These are phyloP conservation scores for Rutstroemia sp. DNA, from an alignment of 2,329 filamentous ascomycete genomes.

Conservation along the genomic window DNA sequence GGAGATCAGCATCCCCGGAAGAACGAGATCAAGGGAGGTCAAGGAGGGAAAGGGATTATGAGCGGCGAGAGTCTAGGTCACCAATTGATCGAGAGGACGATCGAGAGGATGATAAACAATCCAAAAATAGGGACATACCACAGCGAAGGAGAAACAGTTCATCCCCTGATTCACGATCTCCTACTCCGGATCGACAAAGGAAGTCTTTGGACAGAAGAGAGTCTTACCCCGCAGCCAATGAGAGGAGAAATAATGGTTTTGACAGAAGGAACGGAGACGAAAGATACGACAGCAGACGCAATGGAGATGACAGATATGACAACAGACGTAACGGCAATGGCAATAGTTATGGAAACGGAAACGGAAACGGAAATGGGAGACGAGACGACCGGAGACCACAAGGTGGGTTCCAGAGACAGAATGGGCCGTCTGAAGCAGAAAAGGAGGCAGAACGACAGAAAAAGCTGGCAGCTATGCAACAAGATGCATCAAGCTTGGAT, in stretches of 20 bases:
- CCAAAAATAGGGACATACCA: background rate
- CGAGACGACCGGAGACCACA: conserved; percentile 21
- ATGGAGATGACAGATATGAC: conserved; percentile 17
- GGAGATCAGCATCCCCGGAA: conserved; percentile 27
- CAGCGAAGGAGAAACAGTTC: conserved; percentile 19
- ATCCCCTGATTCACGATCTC: conserved; percentile 29
- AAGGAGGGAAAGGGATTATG: conserved; percentile 15
- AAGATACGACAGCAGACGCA: conserved; percentile 19
- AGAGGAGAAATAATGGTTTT: conserved; percentile 15
- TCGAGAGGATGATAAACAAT: background rate
- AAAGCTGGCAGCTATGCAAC: conserved; percentile 67
- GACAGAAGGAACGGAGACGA: conserved; percentile 18
- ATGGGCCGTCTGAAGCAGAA: conserved; percentile 18
- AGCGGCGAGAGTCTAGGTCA: conserved; percentile 9
- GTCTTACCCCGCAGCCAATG: conserved; percentile 22
- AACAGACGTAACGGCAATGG: conserved; percentile 19
- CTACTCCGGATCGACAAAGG: conserved; percentile 31
- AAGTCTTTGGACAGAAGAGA: conserved; percentile 28
- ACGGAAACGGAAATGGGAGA: conserved; percentile 22
- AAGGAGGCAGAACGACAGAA: conserved; percentile 52
- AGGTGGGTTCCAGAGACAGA: background rate
- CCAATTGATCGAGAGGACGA: background rate
- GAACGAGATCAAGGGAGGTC: conserved; percentile 16
- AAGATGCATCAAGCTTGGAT: conserved; percentile 62
- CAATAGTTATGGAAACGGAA: conserved; percentile 19